Evolutionary conservation across 192 early-diverging fungal genomes (phyloP), one percentile per base, ranked within the genome.

Genomic region (Coemansia sp.): DNA sequence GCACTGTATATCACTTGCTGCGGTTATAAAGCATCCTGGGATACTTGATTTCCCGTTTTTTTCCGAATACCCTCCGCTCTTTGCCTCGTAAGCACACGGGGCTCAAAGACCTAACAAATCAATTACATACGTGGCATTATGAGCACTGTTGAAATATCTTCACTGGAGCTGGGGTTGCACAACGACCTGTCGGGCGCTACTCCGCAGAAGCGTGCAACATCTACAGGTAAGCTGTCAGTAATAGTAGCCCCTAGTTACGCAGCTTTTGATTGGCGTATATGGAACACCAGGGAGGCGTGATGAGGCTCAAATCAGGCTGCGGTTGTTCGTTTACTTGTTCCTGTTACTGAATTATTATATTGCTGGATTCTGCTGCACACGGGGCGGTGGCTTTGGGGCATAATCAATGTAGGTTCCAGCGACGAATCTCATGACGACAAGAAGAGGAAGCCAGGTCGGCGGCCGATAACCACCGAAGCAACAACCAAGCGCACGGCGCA

Each of bases 401-500:
- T 49, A 19, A 49, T 49, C 47, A 18, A n/a, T 45, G 41, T 75
- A 69, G 73, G 51, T 29, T 20, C 37, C 38, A 71, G 67, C 58
- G 77, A 80, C 35, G 71, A 69, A 13, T 58, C 64, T 6, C 78
- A 82, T 22, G 78, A 82, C 49, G 77, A 74, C 45, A 78, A 74
- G 37, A 81, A 75, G 51, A 85, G 84, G 59, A 84, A 83, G 47
- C 83, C 88, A 14, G 88, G 88, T 8, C 68, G 88, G 47, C 87
- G 87, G 65, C 85, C 85, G 11, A 78, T 89, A 32, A 83, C 76
- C 2, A 86, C 83, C 14, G 84, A 85, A 56, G 68, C 85, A 10
- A 37, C 68, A 1, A 60, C 65, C 41, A 93, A 93, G 72, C 85
- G 94, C 66, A 92, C 92, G 3, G 90, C 88, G 11, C 94, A 95